Percentiles rank a stretch among this genome's conserved stretches.
Evolutionary conservation across 2,329 filamentous ascomycete genomes (phyloP).

Genomic region (Arthrobotrys entomopaga): DNA sequence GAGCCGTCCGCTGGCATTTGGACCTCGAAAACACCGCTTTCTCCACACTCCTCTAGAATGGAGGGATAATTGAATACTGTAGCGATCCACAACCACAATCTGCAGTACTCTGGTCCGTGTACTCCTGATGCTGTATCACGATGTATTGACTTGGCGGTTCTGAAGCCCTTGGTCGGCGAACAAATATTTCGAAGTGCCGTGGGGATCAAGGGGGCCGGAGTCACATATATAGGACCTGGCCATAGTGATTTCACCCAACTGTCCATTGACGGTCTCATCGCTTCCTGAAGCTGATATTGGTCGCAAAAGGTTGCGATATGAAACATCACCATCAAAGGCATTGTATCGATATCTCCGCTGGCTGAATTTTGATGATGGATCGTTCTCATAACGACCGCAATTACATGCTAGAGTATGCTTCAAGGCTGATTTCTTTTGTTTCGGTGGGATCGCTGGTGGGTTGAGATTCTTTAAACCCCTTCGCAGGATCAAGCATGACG

Average conservation of each 20-base stretch:
- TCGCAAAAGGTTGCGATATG: conserved; percentile 9
- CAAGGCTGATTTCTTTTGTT: background rate
- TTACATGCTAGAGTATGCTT: background rate
- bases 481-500: background rate
- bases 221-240: background rate
- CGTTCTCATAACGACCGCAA: background rate
- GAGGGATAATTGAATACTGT: conserved; percentile 3
- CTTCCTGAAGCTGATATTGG: background rate
- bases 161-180: background rate
- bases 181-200: too few relatives aligned
- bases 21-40: background rate
- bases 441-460: background rate
- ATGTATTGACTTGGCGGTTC: background rate
- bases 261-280: background rate
- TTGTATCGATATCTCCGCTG: background rate
- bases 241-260: background rate
- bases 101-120: background rate
- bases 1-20: too few relatives aligned
- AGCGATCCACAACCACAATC: conserved; percentile 2
- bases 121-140: background rate
- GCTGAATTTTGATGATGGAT: background rate
- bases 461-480: conserved; percentile 7
- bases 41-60: background rate
- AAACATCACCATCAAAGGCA: background rate
- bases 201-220: too few relatives aligned